Conservation (phyloP, 306 rosid species). For the Oemleria cerasiformis region DNA sequence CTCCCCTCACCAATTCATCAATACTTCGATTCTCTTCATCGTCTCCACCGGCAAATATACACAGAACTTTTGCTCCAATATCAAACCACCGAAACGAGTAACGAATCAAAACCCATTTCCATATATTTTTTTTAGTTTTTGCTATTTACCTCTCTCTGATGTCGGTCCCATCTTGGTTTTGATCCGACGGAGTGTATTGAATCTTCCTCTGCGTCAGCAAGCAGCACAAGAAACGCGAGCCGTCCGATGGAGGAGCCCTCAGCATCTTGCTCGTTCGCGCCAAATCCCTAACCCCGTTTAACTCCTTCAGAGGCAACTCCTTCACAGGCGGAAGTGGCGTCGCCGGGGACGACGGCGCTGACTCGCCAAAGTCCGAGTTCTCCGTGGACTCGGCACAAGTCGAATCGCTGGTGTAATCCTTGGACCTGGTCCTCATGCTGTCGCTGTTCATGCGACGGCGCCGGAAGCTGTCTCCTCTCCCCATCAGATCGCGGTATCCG, state of each 20-base stretch:
- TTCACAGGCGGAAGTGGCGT: conserved; percentile 39
- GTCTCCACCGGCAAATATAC: not conserved
- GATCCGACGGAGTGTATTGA: conserved; percentile 22
- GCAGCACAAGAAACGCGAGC: conserved; percentile 67
- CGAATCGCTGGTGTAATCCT: conserved; percentile 46
- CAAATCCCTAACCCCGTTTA: conserved; percentile 55
- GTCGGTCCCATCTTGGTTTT: conserved; percentile 4
- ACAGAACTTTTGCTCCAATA: not conserved
- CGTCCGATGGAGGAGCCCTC: conserved; percentile 16
- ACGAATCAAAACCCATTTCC: not conserved
- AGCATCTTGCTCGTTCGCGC: conserved; percentile 46
- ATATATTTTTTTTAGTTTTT: not conserved
- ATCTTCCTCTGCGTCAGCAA: conserved; percentile 38
- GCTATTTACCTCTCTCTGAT: conserved; percentile 20
- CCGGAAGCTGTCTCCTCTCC: conserved; percentile 45
- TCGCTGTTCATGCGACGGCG: conserved; percentile 17
- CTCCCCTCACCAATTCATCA: not conserved
- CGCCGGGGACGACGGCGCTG: conserved; percentile 44
- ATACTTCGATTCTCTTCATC: not conserved
- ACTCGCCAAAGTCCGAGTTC: not conserved
- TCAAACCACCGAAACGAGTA: not conserved
- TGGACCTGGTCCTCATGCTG: conserved; percentile 25
- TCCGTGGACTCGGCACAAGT: conserved; percentile 27
- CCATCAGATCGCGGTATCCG: conserved; percentile 72
- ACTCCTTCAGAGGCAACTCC: conserved; percentile 55